These are phyloP conservation scores for Carex myosuroides DNA, from an alignment of 176 grass and related monocot genomes.

Conservation along the genomic window DNA sequence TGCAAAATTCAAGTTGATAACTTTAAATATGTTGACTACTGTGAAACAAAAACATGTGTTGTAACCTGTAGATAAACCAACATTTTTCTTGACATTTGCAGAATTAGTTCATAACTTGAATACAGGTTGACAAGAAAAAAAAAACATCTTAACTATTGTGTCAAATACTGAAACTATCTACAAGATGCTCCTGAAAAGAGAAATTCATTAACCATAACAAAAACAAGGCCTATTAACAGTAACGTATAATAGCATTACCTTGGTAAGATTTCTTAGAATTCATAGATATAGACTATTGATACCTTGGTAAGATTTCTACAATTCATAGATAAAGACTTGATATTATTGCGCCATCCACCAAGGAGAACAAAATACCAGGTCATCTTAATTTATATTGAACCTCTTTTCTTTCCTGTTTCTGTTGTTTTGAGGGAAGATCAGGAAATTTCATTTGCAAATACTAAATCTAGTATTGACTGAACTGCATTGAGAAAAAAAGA, in stretches of 20 bases:
- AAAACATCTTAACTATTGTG: too few relatives aligned
- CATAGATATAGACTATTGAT: background rate
- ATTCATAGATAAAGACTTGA: background rate
- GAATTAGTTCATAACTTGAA: too few relatives aligned
- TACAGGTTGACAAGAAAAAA: too few relatives aligned
- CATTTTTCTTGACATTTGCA: too few relatives aligned
- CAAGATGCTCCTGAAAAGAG: background rate
- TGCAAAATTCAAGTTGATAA: background rate
- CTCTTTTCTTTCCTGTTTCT: background rate
- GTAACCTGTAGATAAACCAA: too few relatives aligned
- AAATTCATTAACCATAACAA: background rate
- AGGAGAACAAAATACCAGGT: background rate
- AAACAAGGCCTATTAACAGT: background rate
- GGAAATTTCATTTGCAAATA: constrained; percentile 74
- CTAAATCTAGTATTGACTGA: constrained; percentile 68
- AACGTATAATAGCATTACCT: background rate
- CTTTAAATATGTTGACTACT: background rate
- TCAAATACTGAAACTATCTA: background rate
- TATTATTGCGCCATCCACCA: background rate
- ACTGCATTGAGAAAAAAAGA: constrained; percentile 39
- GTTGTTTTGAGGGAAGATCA: constrained; percentile 18
- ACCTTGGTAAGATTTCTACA: background rate
- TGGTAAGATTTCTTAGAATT: background rate
- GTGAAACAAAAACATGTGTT: too few relatives aligned
- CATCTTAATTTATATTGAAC: background rate